These are phyloP conservation scores for Drechslerella coelobrocha DNA, from an alignment of 2,329 filamentous ascomycete genomes.

Conservation along the genomic window DNA sequence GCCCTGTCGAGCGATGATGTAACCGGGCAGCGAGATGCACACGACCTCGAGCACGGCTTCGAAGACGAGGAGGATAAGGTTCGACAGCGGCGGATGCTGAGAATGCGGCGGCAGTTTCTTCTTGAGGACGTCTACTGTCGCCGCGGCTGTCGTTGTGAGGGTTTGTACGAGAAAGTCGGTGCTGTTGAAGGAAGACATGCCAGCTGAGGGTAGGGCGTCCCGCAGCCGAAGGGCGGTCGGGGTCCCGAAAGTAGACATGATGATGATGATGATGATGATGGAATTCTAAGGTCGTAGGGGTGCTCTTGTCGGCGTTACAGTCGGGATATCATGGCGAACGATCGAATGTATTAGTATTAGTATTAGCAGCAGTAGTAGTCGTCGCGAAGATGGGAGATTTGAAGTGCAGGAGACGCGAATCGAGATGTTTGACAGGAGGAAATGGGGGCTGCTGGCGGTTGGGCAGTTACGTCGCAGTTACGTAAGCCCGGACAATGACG, in stretches of 20 bases:
- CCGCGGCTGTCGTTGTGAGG: constrained; percentile 8
- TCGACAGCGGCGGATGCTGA: constrained; percentile 59
- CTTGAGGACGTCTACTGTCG: constrained; percentile 10
- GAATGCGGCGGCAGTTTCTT: constrained; percentile 28
- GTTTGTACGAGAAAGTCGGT: constrained; percentile 40
- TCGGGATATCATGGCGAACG: neutral
- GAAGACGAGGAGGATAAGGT: constrained; percentile 83
- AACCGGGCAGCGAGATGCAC: constrained; percentile 91
- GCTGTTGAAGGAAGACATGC: constrained; percentile 12
- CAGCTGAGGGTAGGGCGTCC: constrained; percentile 13
- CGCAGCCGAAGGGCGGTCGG: constrained; percentile 54
- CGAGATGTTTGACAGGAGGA: neutral
- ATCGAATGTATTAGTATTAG: neutral
- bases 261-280: neutral
- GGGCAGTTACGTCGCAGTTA: neutral
- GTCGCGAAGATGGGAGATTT: neutral
- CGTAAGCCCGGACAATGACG: constrained; percentile 2
- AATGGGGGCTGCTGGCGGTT: neutral
- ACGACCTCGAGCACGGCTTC: constrained; percentile 95
- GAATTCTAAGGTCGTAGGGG: too few species aligned
- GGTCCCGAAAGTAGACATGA: constrained; percentile 61
- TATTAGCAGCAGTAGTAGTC: neutral
- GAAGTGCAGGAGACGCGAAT: neutral
- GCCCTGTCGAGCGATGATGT: constrained; percentile 85
- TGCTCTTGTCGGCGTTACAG: neutral